These are phyloP conservation scores for Ichthyophthirius multifiliis DNA, from an alignment of 169 alveolate genomes.

Conservation along the genomic window DNA sequence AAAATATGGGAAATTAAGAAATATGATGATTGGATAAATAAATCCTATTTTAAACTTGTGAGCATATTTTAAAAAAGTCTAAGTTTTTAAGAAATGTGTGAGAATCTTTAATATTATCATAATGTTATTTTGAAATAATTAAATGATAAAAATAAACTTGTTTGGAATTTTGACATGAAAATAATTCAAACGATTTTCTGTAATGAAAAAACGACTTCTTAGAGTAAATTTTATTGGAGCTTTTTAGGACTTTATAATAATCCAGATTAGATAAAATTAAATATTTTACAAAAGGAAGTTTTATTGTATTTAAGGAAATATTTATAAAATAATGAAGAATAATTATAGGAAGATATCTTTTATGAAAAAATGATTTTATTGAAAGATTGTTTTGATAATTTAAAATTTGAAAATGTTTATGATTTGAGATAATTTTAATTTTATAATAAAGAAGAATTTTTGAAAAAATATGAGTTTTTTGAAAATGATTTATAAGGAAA, in stretches of 20 bases:
- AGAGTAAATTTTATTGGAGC: neutral
- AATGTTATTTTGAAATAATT: too few relatives aligned
- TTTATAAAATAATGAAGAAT: neutral
- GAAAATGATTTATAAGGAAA: neutral
- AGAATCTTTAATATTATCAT: neutral
- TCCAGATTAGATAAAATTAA: neutral
- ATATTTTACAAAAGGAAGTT: neutral
- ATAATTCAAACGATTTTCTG: neutral
- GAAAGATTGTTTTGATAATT: neutral
- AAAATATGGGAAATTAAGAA: neutral
- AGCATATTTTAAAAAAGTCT: neutral
- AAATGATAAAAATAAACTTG: too few relatives aligned
- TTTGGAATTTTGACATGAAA: slow-evolving; percentile 7
- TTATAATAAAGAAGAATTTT: neutral
- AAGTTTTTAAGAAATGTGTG: neutral
- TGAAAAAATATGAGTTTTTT: neutral
- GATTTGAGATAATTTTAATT: neutral
- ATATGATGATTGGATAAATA: neutral
- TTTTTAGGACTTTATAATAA: neutral
- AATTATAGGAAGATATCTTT: neutral
- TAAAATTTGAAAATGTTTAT: too few relatives aligned
- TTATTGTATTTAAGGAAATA: neutral
- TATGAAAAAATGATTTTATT: neutral
- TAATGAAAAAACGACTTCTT: neutral
- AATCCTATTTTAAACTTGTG: neutral